phyloP scores from a whole-genome alignment of 1,139 yeast genomes.

The Petasospora fabianii region DNA sequence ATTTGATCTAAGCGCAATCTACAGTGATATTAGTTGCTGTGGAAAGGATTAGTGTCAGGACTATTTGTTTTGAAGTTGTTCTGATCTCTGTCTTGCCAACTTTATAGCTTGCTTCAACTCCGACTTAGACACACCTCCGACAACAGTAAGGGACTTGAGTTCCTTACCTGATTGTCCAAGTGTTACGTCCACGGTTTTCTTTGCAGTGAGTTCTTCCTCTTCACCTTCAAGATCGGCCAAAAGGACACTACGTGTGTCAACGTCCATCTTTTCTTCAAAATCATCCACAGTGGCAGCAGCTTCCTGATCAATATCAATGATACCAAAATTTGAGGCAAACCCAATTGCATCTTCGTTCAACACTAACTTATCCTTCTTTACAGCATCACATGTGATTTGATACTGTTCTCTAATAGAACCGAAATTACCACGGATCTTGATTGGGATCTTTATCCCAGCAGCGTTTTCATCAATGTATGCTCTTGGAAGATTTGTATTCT shows the following conservation, averaged over 20 bases:
- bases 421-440: conserved; percentile 49
- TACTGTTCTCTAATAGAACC: conserved; percentile 43
- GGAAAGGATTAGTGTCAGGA: too few species aligned
- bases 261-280: conserved; percentile 30
- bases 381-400: conserved; percentile 43
- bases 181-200: conserved; percentile 32
- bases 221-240: conserved; percentile 77
- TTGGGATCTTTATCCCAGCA: conserved; percentile 46
- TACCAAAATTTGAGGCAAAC: conserved; percentile 64
- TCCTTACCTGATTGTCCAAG: conserved; percentile 33
- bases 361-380: conserved; percentile 30
- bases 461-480: conserved; percentile 60
- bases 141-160: conserved; percentile 35
- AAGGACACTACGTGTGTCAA: conserved; percentile 37
- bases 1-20: too few species aligned
- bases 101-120: conserved; percentile 46
- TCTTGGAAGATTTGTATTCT: conserved; percentile 58
- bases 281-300: conserved; percentile 32
- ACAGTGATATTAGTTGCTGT: too few species aligned
- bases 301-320: conserved; percentile 41
- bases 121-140: conserved; percentile 44
- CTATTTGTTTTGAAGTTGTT: too few species aligned
- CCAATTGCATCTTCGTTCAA: conserved; percentile 39
- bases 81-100: conserved; percentile 41
- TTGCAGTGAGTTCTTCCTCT: conserved; percentile 55